Evolutionary conservation across 768 basidiomycete species (phyloP).

Genomic region (Tylopilus vinaceipallidus): DNA sequence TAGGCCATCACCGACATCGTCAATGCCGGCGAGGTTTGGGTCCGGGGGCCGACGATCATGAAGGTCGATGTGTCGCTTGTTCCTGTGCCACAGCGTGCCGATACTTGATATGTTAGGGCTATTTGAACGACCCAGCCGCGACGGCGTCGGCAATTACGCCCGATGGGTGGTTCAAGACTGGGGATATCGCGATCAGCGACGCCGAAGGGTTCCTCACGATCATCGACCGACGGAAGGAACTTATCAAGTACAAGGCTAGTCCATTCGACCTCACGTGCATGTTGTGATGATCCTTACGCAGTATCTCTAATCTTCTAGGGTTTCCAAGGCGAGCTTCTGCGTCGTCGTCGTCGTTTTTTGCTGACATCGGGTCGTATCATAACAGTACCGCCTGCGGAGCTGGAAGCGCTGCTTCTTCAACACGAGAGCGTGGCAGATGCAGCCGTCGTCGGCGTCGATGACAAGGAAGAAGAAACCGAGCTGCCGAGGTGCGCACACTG

Average conservation of each 20-base stretch:
- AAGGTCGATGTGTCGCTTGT: slow-evolving; percentile 54
- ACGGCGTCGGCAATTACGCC: slow-evolving; percentile 66
- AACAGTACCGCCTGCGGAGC: slow-evolving; percentile 86
- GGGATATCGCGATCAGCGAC: slow-evolving; percentile 72
- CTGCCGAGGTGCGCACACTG: slow-evolving; percentile 56
- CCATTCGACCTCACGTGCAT: too few relatives aligned
- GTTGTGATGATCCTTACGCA: too few relatives aligned
- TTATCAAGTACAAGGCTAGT: slow-evolving; percentile 70
- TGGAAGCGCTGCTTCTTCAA: slow-evolving; percentile 72
- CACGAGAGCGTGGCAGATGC: slow-evolving; percentile 77
- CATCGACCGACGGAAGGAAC: slow-evolving; percentile 71
- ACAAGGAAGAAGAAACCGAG: slow-evolving; percentile 71
- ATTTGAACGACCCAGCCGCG: slow-evolving; percentile 68
- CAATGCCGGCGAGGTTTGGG: slow-evolving; percentile 77
- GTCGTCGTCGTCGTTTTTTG: too few relatives aligned
- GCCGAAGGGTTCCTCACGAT: slow-evolving; percentile 71
- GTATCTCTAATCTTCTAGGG: too few relatives aligned
- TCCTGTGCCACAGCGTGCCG: too few relatives aligned
- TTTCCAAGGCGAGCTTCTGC: slow-evolving; percentile 64
- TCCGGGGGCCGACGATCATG: slow-evolving; percentile 78
- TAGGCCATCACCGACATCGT: slow-evolving; percentile 28
- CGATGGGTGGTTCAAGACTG: slow-evolving; percentile 87
- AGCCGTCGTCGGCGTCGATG: slow-evolving; percentile 77
- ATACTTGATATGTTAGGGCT: too few relatives aligned
- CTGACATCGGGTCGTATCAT: too few relatives aligned